Base-by-base conservation (phyloP, 495 filamentous ascomycete species). In the Bacidia rubella region DNA sequence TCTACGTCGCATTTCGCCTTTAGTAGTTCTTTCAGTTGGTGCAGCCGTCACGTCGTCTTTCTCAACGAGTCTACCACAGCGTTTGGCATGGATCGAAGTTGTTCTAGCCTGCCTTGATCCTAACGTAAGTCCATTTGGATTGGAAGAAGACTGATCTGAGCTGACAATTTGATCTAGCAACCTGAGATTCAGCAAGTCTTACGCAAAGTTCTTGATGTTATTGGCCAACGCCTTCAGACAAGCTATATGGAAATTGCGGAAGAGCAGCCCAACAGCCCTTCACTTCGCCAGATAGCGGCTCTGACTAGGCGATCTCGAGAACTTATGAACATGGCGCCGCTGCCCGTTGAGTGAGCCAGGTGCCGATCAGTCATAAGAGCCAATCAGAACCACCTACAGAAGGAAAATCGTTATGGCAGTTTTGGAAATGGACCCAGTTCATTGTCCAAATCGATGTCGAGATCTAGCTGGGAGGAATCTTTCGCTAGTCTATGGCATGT, bases 21-120 rank as follows among this genome's bases (percentile, higher is more conserved):
- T 97, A 38, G 77, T 96, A 20, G 70, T 82, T 4, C 76, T 97
- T 22, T 95, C 89, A 0, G 82, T 93, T 27, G 83, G 82, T 44
- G 86, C 87, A 2, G 87, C 86, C 12, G 76, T 97, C 15, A 85
- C 85, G 24, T 72, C 78, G 7, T 74, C 82, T 23, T 71, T 96
- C 54, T 70, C 82, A 24, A 76, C 75, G 26, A 76, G 83, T 57
- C 55, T 85, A 27, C 57, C 67, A 40, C 72, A 87, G 64, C 86
- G 87, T 54, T 68, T 98, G 9, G 65, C 68, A 23, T 92, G 89
- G 86, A 70, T 96, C 47, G 84, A 93, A 53, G 72, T 75, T 23
- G 78, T 89, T 32, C 69, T 97, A 32, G 61, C 66, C 35, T 68
- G 56, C 11, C 66, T 83, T 20, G 65, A 82, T 57, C 63, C 69